phyloP scores from a whole-genome alignment of 164 flowering plant genomes.

The Vitis vinifera region DNA sequence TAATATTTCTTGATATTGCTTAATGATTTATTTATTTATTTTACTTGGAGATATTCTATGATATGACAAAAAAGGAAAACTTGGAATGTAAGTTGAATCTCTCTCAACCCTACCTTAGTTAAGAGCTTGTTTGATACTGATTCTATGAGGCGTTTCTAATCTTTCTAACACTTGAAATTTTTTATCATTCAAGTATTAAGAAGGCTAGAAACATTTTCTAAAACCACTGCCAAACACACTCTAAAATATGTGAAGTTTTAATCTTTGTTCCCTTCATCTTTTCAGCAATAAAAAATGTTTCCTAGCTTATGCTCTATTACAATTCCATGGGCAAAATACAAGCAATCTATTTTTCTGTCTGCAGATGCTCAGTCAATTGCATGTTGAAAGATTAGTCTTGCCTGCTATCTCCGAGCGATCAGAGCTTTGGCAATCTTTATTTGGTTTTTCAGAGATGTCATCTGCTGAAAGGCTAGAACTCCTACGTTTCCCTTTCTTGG shows the following conservation, averaged over 20 bases:
- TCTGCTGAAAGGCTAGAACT: constrained; percentile 8
- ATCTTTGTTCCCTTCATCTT: too few species aligned
- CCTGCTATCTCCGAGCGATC: constrained; percentile 22
- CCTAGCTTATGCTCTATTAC: background rate
- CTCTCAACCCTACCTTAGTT: too few species aligned
- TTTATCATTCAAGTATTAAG: too few species aligned
- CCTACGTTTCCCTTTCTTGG: constrained; percentile 21
- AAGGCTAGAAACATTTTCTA: too few species aligned
- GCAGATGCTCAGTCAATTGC: constrained; percentile 11
- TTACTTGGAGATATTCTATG: background rate
- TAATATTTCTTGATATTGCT: background rate
- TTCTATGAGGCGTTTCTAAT: too few species aligned
- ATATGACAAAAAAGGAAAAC: background rate
- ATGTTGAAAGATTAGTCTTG: constrained; percentile 26
- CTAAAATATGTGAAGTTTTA: too few species aligned
- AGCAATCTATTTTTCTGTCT: background rate
- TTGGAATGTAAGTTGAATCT: background rate
- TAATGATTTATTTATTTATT: background rate
- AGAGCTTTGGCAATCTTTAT: constrained; percentile 21
- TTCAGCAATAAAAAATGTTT: too few species aligned
- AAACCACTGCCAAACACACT: too few species aligned
- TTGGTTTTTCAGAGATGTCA: constrained; percentile 25
- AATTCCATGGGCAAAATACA: background rate
- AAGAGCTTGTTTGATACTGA: too few species aligned
- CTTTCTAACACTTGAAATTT: too few species aligned